A percentile compares a stretch with the other conserved stretches of the same genome.
Conservation (phyloP, 768 basidiomycete genomes). For the Gelatoporia subvermispora region DNA sequence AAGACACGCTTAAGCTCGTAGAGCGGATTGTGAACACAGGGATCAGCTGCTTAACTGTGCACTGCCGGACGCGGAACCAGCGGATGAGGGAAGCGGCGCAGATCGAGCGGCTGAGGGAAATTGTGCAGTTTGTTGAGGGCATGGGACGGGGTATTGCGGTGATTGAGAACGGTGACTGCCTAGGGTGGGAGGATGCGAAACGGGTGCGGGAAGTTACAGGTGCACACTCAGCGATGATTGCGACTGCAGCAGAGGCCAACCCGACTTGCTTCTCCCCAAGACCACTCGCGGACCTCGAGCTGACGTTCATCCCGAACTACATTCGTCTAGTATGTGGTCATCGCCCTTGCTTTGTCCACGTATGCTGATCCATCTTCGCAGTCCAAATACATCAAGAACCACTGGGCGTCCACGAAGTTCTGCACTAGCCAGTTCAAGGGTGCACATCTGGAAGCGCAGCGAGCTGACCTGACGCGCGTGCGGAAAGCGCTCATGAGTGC, state of each 20-base stretch:
- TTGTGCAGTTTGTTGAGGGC: conserved; percentile 78
- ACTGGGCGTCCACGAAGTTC: conserved; percentile 85
- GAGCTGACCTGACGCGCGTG: conserved; percentile 52
- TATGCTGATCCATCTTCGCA: conserved; percentile 22
- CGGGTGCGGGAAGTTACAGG: conserved; percentile 76
- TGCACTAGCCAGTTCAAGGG: conserved; percentile 81
- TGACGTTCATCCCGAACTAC: conserved; percentile 66
- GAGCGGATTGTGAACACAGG: conserved; percentile 84
- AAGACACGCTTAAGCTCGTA: conserved; percentile 87
- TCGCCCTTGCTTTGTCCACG: background rate
- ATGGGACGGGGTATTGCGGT: conserved; percentile 80
- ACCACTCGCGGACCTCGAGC: conserved; percentile 65
- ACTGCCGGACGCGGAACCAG: conserved; percentile 93
- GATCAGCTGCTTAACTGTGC: conserved; percentile 85
- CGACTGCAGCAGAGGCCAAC: conserved; percentile 90
- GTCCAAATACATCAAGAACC: conserved; percentile 73
- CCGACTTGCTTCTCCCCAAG: conserved; percentile 77
- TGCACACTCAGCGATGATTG: conserved; percentile 93
- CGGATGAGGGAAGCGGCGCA: conserved; percentile 75
- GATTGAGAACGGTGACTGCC: conserved; percentile 91
- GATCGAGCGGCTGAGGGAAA: conserved; percentile 73
- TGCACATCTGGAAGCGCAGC: conserved; percentile 48
- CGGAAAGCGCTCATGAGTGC: conserved; percentile 51
- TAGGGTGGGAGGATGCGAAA: conserved; percentile 72
- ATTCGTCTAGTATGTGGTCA: conserved; percentile 57